A percentile compares a stretch with the other conserved stretches of the same genome.
phyloP scores from a whole-genome alignment of 2,329 filamentous ascomycete species.

The Chaetomiaceae sp. region DNA sequence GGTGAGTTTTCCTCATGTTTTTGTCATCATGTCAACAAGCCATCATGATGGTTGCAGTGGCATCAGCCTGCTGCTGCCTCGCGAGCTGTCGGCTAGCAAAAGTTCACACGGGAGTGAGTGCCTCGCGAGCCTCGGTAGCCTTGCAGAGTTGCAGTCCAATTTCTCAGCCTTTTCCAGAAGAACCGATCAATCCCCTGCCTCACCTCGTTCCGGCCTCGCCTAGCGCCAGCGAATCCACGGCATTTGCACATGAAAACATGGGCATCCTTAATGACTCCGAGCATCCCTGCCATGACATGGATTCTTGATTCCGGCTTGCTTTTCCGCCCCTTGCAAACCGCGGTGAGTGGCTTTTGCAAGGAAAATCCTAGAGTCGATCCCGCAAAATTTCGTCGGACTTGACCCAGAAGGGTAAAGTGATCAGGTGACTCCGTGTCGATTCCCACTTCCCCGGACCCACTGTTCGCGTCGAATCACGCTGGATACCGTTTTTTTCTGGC shows the following conservation, averaged over 20 bases:
- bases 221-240: constrained; percentile 6
- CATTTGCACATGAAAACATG: constrained; percentile 15
- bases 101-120: constrained; percentile 16
- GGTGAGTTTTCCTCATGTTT: too few relatives aligned
- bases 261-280: constrained; percentile 6
- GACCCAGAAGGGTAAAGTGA: constrained; percentile 16
- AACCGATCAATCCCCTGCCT: constrained; percentile 1
- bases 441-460: constrained; percentile 12
- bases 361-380: constrained; percentile 2
- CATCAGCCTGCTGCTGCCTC: constrained; percentile 20
- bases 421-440: constrained; percentile 24
- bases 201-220: constrained; percentile 10
- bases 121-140: constrained; percentile 25
- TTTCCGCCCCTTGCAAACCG: constrained; percentile 16
- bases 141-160: constrained; percentile 21
- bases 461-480: constrained; percentile 25
- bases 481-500: constrained; percentile 11
- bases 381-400: constrained; percentile 3
- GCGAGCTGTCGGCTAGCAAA: constrained; percentile 15
- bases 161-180: constrained; percentile 14
- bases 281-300: neutral
- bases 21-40: too few relatives aligned
- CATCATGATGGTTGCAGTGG: neutral
- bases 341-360: neutral
- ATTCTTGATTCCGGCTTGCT: constrained; percentile 16